Evolutionary conservation across 805 yeast genomes (phyloP), one percentile per base, ranked within the genome.

Genomic region (Brettanomyces sp.): DNA sequence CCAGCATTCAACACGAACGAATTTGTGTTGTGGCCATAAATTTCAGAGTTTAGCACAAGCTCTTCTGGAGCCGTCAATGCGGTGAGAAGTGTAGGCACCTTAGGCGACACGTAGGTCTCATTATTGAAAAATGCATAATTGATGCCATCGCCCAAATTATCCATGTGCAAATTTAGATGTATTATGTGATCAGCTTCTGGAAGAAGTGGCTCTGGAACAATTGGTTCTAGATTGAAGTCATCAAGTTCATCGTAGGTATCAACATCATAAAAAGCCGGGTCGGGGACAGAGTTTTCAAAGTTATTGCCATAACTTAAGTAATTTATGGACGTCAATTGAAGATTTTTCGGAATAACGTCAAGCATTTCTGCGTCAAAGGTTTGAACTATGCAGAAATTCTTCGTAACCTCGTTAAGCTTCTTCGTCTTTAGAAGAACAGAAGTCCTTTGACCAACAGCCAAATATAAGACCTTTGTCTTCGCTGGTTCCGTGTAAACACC

Each of bases 401-500:
- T 71, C 8, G 56, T 58, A 18, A 71, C 55, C 11, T 54, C 53
- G 2, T 59, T 46, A 4, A 46, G 37, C 2, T 56, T 36, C 57
- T 79, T 79, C 6, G 93, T 75, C 36, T 70, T 73, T 14, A 88
- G 65, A 50, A 87, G 65, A 1, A 86, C 82, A 36, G 86, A 72
- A 58, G 83, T 77, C 58, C 97, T 70, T 66, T 90, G 96, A 8
- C 91, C 96, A 21, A 84, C 88, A 0, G 91, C 73, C 36, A 85
- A 56, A 56, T 83, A 82, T 30, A 83, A 52, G 59, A 77, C 67
- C 30, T 76, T 72, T 4, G 82, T 74, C 2, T 63, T 67, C 42
- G 69, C 67, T 3, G 85, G 85, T 50, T 80, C 70, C 24, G 80
- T 80, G 47, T 71, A 79, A 18, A 79, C 74, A 45, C 95, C 93